These are phyloP conservation scores for Xylariaceae sp. DNA, from an alignment of 2,329 filamentous ascomycete genomes.

Conservation along the genomic window DNA sequence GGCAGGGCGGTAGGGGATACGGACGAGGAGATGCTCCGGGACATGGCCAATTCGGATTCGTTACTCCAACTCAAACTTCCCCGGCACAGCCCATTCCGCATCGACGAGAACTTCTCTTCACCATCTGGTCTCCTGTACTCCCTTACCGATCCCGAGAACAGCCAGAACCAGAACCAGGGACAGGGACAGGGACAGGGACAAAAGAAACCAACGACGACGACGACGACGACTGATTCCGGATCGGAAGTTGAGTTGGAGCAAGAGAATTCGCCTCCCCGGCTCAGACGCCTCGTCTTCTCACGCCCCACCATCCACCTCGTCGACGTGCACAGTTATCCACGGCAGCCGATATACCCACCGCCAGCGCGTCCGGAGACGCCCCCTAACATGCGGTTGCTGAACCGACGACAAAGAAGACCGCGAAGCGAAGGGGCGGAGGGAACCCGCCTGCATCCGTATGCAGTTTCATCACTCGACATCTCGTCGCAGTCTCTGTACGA, in stretches of 20 bases:
- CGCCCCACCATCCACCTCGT: conserved; percentile 18
- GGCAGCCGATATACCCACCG: conserved; percentile 22
- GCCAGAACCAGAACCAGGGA: conserved; percentile 1
- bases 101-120: conserved; percentile 28
- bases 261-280: conserved; percentile 1
- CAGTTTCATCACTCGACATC: too few species aligned
- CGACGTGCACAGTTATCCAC: conserved; percentile 28
- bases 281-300: conserved; percentile 13
- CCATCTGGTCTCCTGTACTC: not conserved
- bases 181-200: too few species aligned
- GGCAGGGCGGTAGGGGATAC: too few species aligned
- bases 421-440: conserved; percentile 5
- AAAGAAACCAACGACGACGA: too few species aligned
- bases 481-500: conserved; percentile 6
- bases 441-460: too few species aligned
- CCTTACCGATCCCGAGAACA: conserved; percentile 1
- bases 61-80: conserved; percentile 18
- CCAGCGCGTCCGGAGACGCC: conserved; percentile 16
- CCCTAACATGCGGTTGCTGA: conserved; percentile 2
- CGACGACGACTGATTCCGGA: too few species aligned
- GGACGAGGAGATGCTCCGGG: too few species aligned
- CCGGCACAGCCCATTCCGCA: conserved; percentile 31
- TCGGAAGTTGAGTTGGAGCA: not conserved
- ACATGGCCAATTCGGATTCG: conserved; percentile 1
- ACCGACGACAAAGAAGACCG: conserved; percentile 4